Evolutionary conservation across 805 yeast genomes (phyloP).

Genomic region (Myxozyma kluyveri): DNA sequence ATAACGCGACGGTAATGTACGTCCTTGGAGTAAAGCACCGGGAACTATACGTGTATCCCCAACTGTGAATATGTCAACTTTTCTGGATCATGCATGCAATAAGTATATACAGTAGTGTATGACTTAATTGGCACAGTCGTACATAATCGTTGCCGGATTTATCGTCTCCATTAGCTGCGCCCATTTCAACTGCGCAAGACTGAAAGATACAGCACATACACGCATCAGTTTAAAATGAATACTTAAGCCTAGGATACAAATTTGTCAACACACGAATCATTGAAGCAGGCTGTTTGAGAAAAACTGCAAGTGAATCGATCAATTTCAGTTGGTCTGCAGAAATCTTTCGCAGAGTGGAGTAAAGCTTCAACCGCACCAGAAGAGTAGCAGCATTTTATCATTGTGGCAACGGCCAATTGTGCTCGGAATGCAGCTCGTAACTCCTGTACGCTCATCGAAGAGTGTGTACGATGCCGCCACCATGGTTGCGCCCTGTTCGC

Average conservation of each 20-base stretch:
- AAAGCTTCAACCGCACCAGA: slow-evolving; percentile 16
- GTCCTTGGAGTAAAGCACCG: slow-evolving; percentile 43
- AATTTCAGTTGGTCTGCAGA: slow-evolving; percentile 13
- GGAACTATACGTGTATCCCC: slow-evolving; percentile 15
- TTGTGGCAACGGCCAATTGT: slow-evolving; percentile 31
- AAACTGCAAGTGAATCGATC: slow-evolving; percentile 12
- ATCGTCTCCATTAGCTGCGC: slow-evolving; percentile 6
- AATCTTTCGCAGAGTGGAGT: slow-evolving; percentile 9
- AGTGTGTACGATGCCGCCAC: too few species aligned
- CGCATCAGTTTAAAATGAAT: slow-evolving; percentile 10
- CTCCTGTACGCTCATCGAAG: too few species aligned
- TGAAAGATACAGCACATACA: slow-evolving; percentile 16
- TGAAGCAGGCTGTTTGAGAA: slow-evolving; percentile 11
- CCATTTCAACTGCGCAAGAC: slow-evolving; percentile 9
- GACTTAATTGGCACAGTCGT: too few species aligned
- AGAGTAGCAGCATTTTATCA: slow-evolving; percentile 11
- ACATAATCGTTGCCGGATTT: slow-evolving; percentile 8
- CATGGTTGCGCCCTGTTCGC: too few species aligned
- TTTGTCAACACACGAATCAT: slow-evolving; percentile 15
- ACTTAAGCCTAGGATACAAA: slow-evolving; percentile 15
- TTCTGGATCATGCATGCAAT: too few species aligned
- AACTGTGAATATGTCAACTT: slow-evolving; percentile 3
- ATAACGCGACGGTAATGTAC: slow-evolving; percentile 51
- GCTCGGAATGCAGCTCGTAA: slow-evolving; percentile 44
- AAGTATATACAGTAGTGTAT: too few species aligned